phyloP scores from a whole-genome alignment of 2,329 filamentous ascomycete genomes.

The Erysiphe pulchra region DNA sequence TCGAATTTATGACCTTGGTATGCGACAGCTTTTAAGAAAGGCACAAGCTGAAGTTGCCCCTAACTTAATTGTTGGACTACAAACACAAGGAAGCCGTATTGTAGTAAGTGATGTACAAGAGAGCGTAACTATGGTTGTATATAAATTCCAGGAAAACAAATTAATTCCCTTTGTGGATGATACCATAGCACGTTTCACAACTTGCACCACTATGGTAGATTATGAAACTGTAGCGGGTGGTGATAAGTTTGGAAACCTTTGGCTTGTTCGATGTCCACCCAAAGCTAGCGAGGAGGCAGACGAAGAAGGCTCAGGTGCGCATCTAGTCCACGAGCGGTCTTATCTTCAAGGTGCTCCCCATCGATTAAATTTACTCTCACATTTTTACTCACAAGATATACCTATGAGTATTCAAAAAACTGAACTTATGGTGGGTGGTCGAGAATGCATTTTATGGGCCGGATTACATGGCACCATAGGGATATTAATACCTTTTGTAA shows the following conservation, averaged over 20 bases:
- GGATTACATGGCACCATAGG: slow-evolving; percentile 88
- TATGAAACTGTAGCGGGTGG: slow-evolving; percentile 89
- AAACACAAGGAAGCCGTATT: slow-evolving; percentile 77
- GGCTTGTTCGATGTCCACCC: slow-evolving; percentile 65
- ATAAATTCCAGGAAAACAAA: slow-evolving; percentile 76
- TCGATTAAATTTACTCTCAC: slow-evolving; percentile 59
- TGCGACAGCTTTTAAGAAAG: slow-evolving; percentile 81
- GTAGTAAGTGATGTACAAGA: slow-evolving; percentile 83
- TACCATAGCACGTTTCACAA: slow-evolving; percentile 70
- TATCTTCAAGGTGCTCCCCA: slow-evolving; percentile 81
- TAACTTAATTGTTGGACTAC: slow-evolving; percentile 65
- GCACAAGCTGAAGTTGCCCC: slow-evolving; percentile 56
- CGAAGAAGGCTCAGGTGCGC: slow-evolving; percentile 70
- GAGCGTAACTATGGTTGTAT: slow-evolving; percentile 74
- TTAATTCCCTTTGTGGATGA: slow-evolving; percentile 89
- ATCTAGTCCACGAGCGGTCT: slow-evolving; percentile 69
- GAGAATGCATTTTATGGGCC: slow-evolving; percentile 78
- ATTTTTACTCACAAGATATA: slow-evolving; percentile 80
- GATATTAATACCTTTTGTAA: slow-evolving; percentile 74
- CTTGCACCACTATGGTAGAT: slow-evolving; percentile 78
- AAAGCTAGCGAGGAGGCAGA: slow-evolving; percentile 78
- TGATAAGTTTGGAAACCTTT: slow-evolving; percentile 95
- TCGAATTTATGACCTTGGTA: slow-evolving; percentile 75
- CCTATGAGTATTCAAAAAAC: slow-evolving; percentile 78
- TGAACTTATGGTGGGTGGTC: slow-evolving; percentile 68